These are phyloP conservation scores for Solanum appendiculatum DNA, from an alignment of 257 asterid genomes.

Conservation along the genomic window DNA sequence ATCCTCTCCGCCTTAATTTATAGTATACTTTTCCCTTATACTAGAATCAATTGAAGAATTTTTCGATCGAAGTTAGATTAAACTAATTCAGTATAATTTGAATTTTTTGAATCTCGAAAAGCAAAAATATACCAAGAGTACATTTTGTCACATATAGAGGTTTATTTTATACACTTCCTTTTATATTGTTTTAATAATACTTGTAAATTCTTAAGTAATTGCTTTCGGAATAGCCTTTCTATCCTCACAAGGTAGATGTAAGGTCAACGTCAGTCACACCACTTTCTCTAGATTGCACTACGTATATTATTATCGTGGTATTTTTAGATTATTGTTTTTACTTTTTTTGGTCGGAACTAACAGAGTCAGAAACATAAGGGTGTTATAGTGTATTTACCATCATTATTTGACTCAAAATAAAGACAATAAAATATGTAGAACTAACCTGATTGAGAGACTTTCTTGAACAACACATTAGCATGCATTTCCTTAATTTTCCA, in stretches of 20 bases:
- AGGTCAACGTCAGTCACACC: background rate
- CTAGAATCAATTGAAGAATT: background rate
- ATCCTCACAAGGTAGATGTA: background rate
- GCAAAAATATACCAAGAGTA: background rate
- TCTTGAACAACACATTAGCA: conserved; percentile 52
- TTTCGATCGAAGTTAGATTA: background rate
- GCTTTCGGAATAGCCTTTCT: too few species aligned
- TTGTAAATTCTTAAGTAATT: too few species aligned
- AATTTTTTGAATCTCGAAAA: background rate
- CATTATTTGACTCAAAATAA: background rate
- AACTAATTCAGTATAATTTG: background rate
- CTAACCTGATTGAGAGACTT: conserved; percentile 28
- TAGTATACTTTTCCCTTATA: background rate
- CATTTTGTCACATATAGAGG: background rate
- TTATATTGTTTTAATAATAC: background rate
- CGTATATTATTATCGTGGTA: too few species aligned
- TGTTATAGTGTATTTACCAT: background rate
- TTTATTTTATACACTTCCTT: background rate
- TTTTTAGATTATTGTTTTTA: too few species aligned
- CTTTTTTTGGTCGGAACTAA: too few species aligned
- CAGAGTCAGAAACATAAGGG: background rate
- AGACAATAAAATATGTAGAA: background rate
- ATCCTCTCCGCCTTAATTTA: background rate
- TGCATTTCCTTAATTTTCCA: conserved; percentile 56
- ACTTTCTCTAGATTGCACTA: too few species aligned